A percentile compares a stretch with the other conserved stretches of the same genome.
Evolutionary conservation across 1,284 basidiomycete genomes (phyloP).

Genomic region (Ustilago shanxiensis): DNA sequence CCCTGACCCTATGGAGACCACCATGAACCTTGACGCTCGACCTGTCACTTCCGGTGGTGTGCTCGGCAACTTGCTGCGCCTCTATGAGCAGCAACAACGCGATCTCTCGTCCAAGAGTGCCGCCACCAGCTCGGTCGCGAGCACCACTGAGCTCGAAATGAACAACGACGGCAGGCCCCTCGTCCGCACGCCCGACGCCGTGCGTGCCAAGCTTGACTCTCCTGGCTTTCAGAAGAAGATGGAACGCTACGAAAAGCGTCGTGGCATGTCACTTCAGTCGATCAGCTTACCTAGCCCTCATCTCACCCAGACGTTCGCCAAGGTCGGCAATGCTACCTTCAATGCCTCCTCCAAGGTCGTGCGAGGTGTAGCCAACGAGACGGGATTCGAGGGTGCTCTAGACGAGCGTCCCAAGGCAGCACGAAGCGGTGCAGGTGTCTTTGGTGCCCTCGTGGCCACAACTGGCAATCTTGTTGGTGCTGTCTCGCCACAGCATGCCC

Average conservation of each 20-base stretch:
- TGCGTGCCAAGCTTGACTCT: slow-evolving; percentile 27
- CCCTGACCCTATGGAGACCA: slow-evolving; percentile 63
- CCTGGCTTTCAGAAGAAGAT: slow-evolving; percentile 29
- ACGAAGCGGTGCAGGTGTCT: slow-evolving; percentile 77
- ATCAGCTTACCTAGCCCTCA: slow-evolving; percentile 46
- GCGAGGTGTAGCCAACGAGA: slow-evolving; percentile 61
- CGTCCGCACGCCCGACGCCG: slow-evolving; percentile 22
- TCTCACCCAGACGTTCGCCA: slow-evolving; percentile 48
- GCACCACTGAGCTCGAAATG: slow-evolving; percentile 36
- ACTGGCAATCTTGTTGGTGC: slow-evolving; percentile 75
- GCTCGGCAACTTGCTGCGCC: slow-evolving; percentile 66
- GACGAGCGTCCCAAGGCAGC: slow-evolving; percentile 74
- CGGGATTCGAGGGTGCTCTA: slow-evolving; percentile 61
- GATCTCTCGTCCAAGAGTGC: slow-evolving; percentile 37
- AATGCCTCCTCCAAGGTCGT: slow-evolving; percentile 51
- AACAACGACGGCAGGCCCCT: slow-evolving; percentile 17
- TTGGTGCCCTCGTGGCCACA: slow-evolving; percentile 80
- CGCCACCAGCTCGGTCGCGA: slow-evolving; percentile 47
- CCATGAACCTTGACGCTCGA: slow-evolving; percentile 62
- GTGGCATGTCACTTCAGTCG: slow-evolving; percentile 33
- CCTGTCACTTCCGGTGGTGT: slow-evolving; percentile 62
- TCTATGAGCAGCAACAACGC: slow-evolving; percentile 67
- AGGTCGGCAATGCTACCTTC: slow-evolving; percentile 42
- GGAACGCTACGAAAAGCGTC: slow-evolving; percentile 38
- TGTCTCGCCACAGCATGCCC: slow-evolving; percentile 65